A percentile compares a stretch with the other conserved stretches of the same genome.
Conservation (phyloP, 192 early-diverging fungal species). For the Coemansia sp. region DNA sequence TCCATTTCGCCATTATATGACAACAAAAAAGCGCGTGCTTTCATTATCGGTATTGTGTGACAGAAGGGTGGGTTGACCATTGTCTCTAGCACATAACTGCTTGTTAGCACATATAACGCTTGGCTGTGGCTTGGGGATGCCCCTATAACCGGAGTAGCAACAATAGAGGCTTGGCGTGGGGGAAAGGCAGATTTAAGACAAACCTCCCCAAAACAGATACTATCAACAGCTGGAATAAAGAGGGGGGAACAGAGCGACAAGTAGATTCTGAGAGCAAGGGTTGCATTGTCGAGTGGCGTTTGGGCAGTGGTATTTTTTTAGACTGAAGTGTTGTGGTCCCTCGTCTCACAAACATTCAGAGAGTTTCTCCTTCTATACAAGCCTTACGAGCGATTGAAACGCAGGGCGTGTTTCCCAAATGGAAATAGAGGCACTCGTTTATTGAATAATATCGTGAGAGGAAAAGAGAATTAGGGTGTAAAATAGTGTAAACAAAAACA, state of each 20-base stretch:
- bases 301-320: not conserved
- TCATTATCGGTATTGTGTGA: not conserved
- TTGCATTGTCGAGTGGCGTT: not conserved
- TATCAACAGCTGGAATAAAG: not conserved
- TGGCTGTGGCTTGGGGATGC: not conserved
- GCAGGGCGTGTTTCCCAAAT: not conserved
- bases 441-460: not conserved
- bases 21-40: slow-evolving; percentile 1
- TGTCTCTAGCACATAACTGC: slow-evolving; percentile 5
- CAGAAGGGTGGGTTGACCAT: not conserved
- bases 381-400: not conserved
- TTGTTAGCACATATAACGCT: not conserved
- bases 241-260: not conserved
- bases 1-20: not conserved
- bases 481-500: not conserved
- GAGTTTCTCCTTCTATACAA: not conserved
- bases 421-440: not conserved
- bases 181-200: not conserved
- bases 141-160: slow-evolving; percentile 4
- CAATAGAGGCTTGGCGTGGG: slow-evolving; percentile 9
- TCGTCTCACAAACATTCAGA: not conserved
- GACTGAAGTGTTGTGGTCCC: not conserved
- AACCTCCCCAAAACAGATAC: not conserved
- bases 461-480: not conserved
- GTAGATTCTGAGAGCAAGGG: not conserved